Base-by-base conservation (phyloP, 164 flowering plant genomes). In the Vitis amurensis region DNA sequence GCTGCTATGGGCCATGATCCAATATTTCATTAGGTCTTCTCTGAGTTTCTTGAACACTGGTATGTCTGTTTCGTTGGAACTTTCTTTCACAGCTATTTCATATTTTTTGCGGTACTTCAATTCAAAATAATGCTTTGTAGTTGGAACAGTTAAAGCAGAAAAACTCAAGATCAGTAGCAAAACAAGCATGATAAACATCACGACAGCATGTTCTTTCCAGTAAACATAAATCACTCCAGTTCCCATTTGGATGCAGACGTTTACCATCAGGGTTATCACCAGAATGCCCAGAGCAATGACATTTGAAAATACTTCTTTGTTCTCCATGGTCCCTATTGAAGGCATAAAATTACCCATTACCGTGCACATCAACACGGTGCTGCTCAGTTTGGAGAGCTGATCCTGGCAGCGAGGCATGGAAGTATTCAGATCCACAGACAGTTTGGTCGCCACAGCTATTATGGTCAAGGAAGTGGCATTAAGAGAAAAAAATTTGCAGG, bases 1-100 rank as follows among this genome's bases (percentile, higher is more conserved):
- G 50, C 76, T 31, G 11, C 90, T 84, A 58, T 81, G 83, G 37
- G 90, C 88, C 91, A 90, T 90, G 86, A 85, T 80, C 91, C 91
- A 87, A 61, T 63, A 81, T 52, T 78, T 85, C 58, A 50, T 73
- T 29, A 90, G 49, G 56, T 73, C 80, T 56, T 78, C 74, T 50
- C 53, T 82, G 15, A 88, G 74, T 62, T 73, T 82, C 67, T 75
- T 50, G n/a, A 71, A 62, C 3, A 14, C 61, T 23, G 53, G 11
- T 14, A 16, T 68, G 13, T 13, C 31, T 4, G 16, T 59, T 64
- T 66, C 70, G 12, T 62, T 52, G 1, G 30, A 12, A 16, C 78
- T 5, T 67, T 82, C 90, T 37, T 75, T 73, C 49, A 60, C 19
- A 15, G 83, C 84, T 11, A 78, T 2, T 30, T 79, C 63, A 48